A percentile compares a stretch with the other conserved stretches of the same genome.
phyloP scores from a whole-genome alignment of 306 rosid genomes.

The Corylus americana region DNA sequence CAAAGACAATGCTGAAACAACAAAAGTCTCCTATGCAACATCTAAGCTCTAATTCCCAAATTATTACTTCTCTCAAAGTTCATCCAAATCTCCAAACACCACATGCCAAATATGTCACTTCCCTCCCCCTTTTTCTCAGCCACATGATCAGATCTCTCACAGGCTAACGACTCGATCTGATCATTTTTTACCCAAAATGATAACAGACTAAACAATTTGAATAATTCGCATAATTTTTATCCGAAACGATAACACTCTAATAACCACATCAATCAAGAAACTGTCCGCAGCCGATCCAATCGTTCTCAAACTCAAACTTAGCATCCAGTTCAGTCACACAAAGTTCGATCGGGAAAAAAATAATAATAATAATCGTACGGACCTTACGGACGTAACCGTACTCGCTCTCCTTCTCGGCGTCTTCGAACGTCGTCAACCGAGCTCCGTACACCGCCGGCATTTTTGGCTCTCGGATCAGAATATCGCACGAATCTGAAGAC shows the following conservation, averaged over 20 bases:
- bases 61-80: no score
- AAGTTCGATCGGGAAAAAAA: neutral
- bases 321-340: neutral
- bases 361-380: neutral
- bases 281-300: neutral
- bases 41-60: no score
- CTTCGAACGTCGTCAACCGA: conserved; percentile 94
- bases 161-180: neutral
- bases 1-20: no score
- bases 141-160: neutral
- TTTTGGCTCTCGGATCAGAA: conserved; percentile 43
- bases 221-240: neutral
- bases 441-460: conserved; percentile 94
- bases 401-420: conserved; percentile 98
- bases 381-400: conserved; percentile 99
- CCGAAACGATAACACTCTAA: neutral
- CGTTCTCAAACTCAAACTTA: neutral
- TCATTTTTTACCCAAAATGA: neutral
- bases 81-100: neutral
- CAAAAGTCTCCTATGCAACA: no score
- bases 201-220: neutral
- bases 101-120: neutral
- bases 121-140: neutral
- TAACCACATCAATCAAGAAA: neutral
- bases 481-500: conserved; percentile 24